phyloP scores from a whole-genome alignment of 192 early-diverging fungal genomes.

The Coemansia sp. region DNA sequence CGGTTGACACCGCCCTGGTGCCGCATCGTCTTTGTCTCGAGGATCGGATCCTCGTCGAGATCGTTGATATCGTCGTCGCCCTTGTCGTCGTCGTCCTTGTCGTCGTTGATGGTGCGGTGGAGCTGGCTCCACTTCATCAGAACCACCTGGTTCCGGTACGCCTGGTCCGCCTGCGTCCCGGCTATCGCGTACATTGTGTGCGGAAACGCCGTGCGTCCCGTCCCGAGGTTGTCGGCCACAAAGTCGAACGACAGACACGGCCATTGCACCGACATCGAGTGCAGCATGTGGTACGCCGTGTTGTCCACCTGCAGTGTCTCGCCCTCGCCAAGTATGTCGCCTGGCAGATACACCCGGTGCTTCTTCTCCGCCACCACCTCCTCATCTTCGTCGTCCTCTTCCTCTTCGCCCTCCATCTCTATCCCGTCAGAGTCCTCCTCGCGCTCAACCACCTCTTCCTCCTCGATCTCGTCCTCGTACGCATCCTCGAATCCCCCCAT shows the following conservation, averaged over 20 bases:
- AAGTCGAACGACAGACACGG: constrained; percentile 98
- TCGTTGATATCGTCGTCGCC: constrained; percentile 75
- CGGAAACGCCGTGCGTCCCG: constrained; percentile 79
- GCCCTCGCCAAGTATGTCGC: constrained; percentile 78
- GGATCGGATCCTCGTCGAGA: constrained; percentile 92
- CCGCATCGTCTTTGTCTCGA: constrained; percentile 80
- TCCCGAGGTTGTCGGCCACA: constrained; percentile 82
- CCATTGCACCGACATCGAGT: constrained; percentile 89
- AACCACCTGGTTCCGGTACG: constrained; percentile 86
- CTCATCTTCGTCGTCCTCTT: constrained; percentile 60
- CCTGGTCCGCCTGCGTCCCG: constrained; percentile 85
- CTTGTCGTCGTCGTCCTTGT: constrained; percentile 68
- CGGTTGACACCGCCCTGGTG: constrained; percentile 94
- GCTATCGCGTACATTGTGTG: constrained; percentile 91
- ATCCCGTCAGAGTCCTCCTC: constrained; percentile 66
- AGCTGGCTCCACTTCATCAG: constrained; percentile 96
- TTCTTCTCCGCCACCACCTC: constrained; percentile 63
- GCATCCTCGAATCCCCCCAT: constrained; percentile 82
- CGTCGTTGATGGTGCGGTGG: constrained; percentile 90
- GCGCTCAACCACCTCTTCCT: constrained; percentile 66
- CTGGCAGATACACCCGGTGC: constrained; percentile 83
- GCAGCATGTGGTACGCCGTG: constrained; percentile 95
- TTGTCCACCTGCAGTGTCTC: constrained; percentile 95
- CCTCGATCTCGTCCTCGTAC: constrained; percentile 87
- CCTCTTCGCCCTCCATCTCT: constrained; percentile 45